phyloP scores from a whole-genome alignment of 192 early-diverging fungal species.

The Backusella circina region DNA sequence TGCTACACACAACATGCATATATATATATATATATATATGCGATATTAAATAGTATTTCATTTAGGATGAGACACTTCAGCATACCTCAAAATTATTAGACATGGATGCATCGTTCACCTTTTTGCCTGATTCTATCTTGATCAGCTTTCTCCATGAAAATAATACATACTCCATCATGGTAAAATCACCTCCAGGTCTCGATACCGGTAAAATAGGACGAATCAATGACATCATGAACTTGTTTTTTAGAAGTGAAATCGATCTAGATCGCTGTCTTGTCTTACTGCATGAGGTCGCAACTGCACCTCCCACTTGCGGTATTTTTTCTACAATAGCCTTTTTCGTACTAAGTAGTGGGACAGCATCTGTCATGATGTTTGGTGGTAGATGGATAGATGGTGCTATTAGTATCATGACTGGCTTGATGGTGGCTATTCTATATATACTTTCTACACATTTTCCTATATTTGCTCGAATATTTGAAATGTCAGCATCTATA shows the following conservation, averaged over 20 bases:
- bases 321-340: slow-evolving; percentile 47
- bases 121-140: slow-evolving; percentile 65
- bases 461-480: slow-evolving; percentile 62
- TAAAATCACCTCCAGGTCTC: slow-evolving; percentile 57
- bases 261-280: slow-evolving; percentile 52
- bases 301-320: slow-evolving; percentile 54
- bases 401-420: slow-evolving; percentile 45
- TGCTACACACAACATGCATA: background rate
- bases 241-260: slow-evolving; percentile 47
- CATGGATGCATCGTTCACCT: slow-evolving; percentile 62
- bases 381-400: slow-evolving; percentile 57
- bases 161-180: slow-evolving; percentile 61
- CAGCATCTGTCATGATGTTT: slow-evolving; percentile 59
- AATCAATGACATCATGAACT: slow-evolving; percentile 55
- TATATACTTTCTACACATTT: slow-evolving; percentile 58
- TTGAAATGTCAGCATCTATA: slow-evolving; percentile 42
- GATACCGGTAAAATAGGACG: slow-evolving; percentile 67
- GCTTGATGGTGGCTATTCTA: slow-evolving; percentile 55
- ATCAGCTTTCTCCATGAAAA: slow-evolving; percentile 67
- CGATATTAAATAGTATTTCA: background rate
- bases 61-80: slow-evolving; percentile 41
- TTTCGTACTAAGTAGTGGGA: slow-evolving; percentile 48
- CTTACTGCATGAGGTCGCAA: slow-evolving; percentile 51
- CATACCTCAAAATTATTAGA: slow-evolving; percentile 47
- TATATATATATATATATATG: background rate